Evolutionary conservation across 2,329 filamentous ascomycete genomes (phyloP), one percentile per base, ranked within the genome.

Genomic region (Paraphaeosphaeria minitans): DNA sequence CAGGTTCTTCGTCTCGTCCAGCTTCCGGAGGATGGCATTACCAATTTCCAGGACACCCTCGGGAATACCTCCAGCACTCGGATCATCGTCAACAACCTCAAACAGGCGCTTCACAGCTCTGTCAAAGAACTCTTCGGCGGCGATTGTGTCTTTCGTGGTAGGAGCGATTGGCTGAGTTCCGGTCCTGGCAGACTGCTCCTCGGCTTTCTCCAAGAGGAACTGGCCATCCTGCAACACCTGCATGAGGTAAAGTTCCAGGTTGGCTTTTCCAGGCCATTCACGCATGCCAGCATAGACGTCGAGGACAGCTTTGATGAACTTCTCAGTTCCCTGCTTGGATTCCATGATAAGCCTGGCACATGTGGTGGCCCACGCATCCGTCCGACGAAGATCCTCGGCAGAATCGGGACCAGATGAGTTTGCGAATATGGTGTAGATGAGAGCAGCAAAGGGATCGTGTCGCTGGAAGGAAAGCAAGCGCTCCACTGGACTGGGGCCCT

Each of bases 201-300:
- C 91, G 69, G 91, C 88, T 71, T 90, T 89, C 71, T 97, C 93
- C 67, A 97, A 83, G 57, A 98, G 82, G 73, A 97, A 97, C 41
- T 93, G 90, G 65, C 95, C 95, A 68, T 96, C 91, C 77, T 97
- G 92, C 33, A 99, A 85, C 60, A 96, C 92, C 74, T 95, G 91
- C 91, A 97, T 95, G 13, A 99, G 85, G 75, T 94, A 98, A 78
- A 92, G 90, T 78, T 97, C 93, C 82, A 99, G 88, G 64, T 93
- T 95, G 66, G 89, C 87, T 69, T 90, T 93, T 57, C 92, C 92
- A 42, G 92, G 90, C 93, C 94, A 98, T 76, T 93, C 89, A 62
- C 91, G 88, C 84, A 93, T 91, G 56, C 87, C 84, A 53, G 91
- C 88, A 91, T 93, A 98, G 57, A 92, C 88, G 75, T 95, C 93